These are phyloP conservation scores for Alectoria sarmentosa DNA, from an alignment of 495 filamentous ascomycete species.

Conservation along the genomic window DNA sequence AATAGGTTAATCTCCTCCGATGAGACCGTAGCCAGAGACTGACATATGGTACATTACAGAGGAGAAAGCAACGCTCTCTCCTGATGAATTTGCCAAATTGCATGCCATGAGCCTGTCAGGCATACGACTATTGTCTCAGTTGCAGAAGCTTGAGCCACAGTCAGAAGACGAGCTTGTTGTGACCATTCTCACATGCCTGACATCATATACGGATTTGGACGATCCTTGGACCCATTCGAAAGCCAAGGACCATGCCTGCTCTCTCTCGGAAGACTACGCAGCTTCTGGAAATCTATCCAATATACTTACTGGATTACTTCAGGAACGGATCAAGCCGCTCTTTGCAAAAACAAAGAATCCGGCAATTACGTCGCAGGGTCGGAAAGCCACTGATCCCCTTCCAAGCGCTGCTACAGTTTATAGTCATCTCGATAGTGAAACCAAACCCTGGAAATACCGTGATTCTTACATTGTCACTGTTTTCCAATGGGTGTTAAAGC, in stretches of 20 bases:
- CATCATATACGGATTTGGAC: conserved; percentile 41
- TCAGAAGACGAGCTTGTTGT: conserved; percentile 25
- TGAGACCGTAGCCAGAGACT: not conserved
- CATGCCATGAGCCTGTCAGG: conserved; percentile 9
- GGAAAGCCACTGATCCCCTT: conserved; percentile 50
- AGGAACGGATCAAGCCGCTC: conserved; percentile 52
- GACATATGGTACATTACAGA: conserved; percentile 4
- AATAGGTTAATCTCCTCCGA: conserved; percentile 11
- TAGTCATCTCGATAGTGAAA: conserved; percentile 40
- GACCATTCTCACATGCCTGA: conserved; percentile 32
- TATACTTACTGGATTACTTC: conserved; percentile 40
- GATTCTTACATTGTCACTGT: conserved; percentile 55
- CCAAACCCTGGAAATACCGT: conserved; percentile 68
- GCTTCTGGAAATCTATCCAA: conserved; percentile 16
- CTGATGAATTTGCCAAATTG: conserved; percentile 13
- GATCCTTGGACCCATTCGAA: conserved; percentile 51
- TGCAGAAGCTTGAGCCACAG: conserved; percentile 8
- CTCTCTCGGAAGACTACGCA: conserved; percentile 36
- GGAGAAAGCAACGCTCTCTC: conserved; percentile 2
- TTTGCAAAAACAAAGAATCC: conserved; percentile 60
- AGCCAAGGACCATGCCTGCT: conserved; percentile 29
- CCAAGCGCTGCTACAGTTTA: conserved; percentile 37
- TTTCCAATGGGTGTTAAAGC: conserved; percentile 56
- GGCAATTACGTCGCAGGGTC: conserved; percentile 53
- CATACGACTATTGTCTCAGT: conserved; percentile 15